phyloP scores from a whole-genome alignment of 805 yeast genomes.

The Candida nonsorbophila region DNA sequence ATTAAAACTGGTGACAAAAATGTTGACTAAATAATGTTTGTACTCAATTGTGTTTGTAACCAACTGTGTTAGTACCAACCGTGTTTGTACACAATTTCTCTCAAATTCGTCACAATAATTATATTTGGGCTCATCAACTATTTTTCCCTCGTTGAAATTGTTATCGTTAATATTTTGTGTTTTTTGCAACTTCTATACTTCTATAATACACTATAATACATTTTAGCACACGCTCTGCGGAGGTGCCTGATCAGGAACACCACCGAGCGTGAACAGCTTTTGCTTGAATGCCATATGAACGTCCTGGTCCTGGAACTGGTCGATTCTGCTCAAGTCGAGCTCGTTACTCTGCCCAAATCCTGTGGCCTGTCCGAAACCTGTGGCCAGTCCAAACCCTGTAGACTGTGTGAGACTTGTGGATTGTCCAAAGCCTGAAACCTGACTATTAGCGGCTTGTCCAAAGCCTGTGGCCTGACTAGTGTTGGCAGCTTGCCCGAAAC shows the following conservation, averaged over 20 bases:
- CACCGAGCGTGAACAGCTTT: constrained; percentile 48
- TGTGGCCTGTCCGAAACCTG: constrained; percentile 1
- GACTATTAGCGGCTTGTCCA: constrained; percentile 2
- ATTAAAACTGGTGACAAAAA: too few relatives aligned
- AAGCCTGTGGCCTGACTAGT: constrained; percentile 2
- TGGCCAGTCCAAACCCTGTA: constrained; percentile 1
- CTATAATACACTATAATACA: background rate
- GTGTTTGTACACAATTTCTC: too few relatives aligned
- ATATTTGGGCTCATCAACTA: too few relatives aligned
- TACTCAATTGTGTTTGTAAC: too few relatives aligned
- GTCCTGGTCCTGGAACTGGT: constrained; percentile 4
- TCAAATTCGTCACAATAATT: too few relatives aligned
- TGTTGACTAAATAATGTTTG: too few relatives aligned
- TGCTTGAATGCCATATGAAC: constrained; percentile 41
- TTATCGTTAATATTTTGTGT: too few relatives aligned
- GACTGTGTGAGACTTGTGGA: too few relatives aligned
- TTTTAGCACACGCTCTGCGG: constrained; percentile 26
- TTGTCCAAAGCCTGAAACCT: too few relatives aligned
- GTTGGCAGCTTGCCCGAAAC: background rate
- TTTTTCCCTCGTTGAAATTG: too few relatives aligned
- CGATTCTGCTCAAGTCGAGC: background rate
- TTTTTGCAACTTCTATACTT: too few relatives aligned
- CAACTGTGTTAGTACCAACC: too few relatives aligned
- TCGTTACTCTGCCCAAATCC: constrained; percentile 1
- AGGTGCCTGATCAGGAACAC: constrained; percentile 70